Conservation (phyloP, 2,329 filamentous ascomycete species). For the Diaporthe sp. region DNA sequence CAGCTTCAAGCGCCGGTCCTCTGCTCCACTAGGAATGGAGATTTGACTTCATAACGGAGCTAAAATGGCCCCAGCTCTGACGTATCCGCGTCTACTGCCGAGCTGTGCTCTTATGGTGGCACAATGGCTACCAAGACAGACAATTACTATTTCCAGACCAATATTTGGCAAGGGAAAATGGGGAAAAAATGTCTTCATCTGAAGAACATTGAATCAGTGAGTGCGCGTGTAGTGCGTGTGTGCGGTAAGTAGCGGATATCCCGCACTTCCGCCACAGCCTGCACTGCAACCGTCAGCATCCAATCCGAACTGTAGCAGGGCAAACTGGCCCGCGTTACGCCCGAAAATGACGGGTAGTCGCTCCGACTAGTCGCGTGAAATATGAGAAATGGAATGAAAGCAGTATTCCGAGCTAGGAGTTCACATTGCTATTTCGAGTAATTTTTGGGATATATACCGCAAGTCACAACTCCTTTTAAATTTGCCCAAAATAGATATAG, state of each 20-base stretch:
- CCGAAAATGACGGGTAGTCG: background rate
- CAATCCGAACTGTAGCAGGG: background rate
- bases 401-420: too few relatives aligned
- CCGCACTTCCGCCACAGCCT: background rate
- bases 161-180: background rate
- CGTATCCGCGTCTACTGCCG: slow-evolving; percentile 12
- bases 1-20: slow-evolving; percentile 7
- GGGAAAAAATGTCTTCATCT: background rate
- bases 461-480: background rate
- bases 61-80: slow-evolving; percentile 16
- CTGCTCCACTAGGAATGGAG: slow-evolving; percentile 22
- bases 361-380: background rate
- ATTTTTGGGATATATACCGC: background rate
- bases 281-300: background rate
- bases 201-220: background rate
- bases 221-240: background rate
- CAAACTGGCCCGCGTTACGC: background rate
- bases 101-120: background rate
- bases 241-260: background rate
- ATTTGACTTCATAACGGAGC: slow-evolving; percentile 33
- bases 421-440: background rate
- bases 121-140: background rate
- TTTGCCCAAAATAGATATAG: background rate
- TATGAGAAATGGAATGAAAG: too few relatives aligned
- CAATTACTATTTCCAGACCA: background rate